phyloP scores from a whole-genome alignment of 1,284 basidiomycete species.

The Waitea zeae region DNA sequence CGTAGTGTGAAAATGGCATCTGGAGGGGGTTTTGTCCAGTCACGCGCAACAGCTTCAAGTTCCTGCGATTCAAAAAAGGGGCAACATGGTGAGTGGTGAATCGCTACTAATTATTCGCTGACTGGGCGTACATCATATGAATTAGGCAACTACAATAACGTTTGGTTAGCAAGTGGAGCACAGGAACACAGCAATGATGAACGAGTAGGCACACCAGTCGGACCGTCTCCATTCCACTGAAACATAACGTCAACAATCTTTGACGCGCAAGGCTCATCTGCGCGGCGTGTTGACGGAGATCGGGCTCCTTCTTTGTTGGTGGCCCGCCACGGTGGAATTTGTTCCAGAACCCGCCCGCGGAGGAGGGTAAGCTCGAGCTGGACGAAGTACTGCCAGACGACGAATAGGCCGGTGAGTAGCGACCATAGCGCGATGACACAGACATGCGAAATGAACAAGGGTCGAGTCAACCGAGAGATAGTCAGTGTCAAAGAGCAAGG shows the following conservation, averaged over 20 bases:
- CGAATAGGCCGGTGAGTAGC: too few relatives aligned
- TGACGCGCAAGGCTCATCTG: constrained; percentile 50
- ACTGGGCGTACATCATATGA: constrained; percentile 19
- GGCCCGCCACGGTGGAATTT: constrained; percentile 23
- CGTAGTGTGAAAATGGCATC: constrained; percentile 54
- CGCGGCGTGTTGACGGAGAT: constrained; percentile 29
- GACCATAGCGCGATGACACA: constrained; percentile 23
- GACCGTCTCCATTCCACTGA: constrained; percentile 69
- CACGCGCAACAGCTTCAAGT: constrained; percentile 55
- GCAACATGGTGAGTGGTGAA: not conserved
- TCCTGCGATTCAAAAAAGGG: constrained; percentile 26
- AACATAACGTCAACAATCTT: constrained; percentile 63
- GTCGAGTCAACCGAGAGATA: constrained; percentile 45
- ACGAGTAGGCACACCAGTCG: constrained; percentile 48
- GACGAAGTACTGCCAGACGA: too few relatives aligned
- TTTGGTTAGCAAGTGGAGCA: not conserved
- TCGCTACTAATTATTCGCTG: constrained; percentile 27
- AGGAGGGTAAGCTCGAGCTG: constrained; percentile 39
- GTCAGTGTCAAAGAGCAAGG: constrained; percentile 27
- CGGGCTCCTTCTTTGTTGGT: constrained; percentile 32
- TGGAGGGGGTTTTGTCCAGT: constrained; percentile 70
- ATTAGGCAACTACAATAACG: not conserved
- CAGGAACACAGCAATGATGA: constrained; percentile 2
- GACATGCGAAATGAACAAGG: not conserved
- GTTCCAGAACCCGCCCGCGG: constrained; percentile 31